Evolutionary conservation across 768 basidiomycete species (phyloP), one percentile per base, ranked within the genome.

Genomic region (Multifurca ochricompacta): DNA sequence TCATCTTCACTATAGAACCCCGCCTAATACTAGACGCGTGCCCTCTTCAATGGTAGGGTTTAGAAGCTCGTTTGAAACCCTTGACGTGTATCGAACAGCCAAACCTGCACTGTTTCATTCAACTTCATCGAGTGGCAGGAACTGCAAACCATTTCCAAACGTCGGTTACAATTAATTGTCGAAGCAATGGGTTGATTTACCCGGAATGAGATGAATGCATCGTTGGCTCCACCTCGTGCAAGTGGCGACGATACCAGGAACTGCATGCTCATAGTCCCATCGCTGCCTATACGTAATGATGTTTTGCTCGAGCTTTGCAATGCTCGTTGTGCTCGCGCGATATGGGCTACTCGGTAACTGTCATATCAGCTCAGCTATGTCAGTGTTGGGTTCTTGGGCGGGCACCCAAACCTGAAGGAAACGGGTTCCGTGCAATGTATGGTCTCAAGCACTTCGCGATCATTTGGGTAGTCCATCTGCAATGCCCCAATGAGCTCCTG

Each of bases 401-500:
- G 30, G 41, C 35, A 27, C 19, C 43, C 73, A 42, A 58, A 92
- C 92, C 83, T 88, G 67, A 89, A 90, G 32, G 73, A 75, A 30
- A 92, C 76, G 6, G 72, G 70, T 32, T 74, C 72, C 10, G 68
- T 72, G 66, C 94, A 97, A 56, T 95, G 89, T 62, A 96, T 92
- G 0, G 83, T 80, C 68, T 96, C 92, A 28, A 97, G 76, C 0
- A 98, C 88, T 46, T 96, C 92, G 44, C 79, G 77, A 64, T 95
- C 92, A 62, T 90, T 92, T 3, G 92, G 92, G 59, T 94, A 98
- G 69, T 99, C 94, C 83, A 97, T 90, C 91, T 94, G 62, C 28
- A 14, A 4, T 16, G 36, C 35, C 16, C 28, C 18, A 45, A 18
- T 32, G 11, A 49, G 31, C 19, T 30, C n/a, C 40, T 34, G 4